Evolutionary conservation across 164 flowering plant species (phyloP).

Genomic region (Kalanchoe fedtschenkoi): DNA sequence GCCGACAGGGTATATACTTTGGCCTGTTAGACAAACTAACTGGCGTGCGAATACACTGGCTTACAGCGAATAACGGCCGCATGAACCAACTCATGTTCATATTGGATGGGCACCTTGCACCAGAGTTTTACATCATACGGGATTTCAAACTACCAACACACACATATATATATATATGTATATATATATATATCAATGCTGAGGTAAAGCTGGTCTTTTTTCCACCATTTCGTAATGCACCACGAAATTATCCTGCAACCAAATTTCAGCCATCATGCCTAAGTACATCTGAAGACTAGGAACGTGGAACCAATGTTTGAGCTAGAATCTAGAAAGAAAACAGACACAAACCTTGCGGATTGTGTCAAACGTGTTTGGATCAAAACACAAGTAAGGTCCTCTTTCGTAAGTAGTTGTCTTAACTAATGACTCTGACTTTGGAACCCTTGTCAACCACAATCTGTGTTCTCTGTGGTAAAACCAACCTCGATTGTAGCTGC

Average conservation of each 20-base stretch:
- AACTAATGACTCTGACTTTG: conserved; percentile 45
- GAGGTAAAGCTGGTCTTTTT: conserved; percentile 55
- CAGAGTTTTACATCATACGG: conserved; percentile 6
- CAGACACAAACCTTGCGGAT: conserved; percentile 37
- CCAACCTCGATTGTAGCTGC: conserved; percentile 61
- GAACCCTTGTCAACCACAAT: conserved; percentile 40
- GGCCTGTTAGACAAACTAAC: neutral
- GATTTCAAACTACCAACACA: conserved; percentile 10
- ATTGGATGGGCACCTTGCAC: neutral
- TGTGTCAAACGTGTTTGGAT: conserved; percentile 53
- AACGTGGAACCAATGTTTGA: neutral
- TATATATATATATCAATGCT: conserved; percentile 22
- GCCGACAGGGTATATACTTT: neutral
- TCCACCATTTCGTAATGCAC: conserved; percentile 59
- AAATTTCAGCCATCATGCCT: neutral
- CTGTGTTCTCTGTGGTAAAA: conserved; percentile 55
- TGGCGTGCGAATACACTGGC: neutral
- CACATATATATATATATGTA: conserved; percentile 24
- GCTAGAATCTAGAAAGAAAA: too few relatives aligned
- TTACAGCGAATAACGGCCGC: neutral
- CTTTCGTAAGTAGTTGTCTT: conserved; percentile 47
- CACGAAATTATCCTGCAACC: conserved; percentile 61
- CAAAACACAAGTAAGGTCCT: conserved; percentile 60
- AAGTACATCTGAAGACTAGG: neutral
- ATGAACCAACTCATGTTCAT: neutral